These are phyloP conservation scores for Rutstroemia sp. DNA, from an alignment of 2,329 filamentous ascomycete species.

Conservation along the genomic window DNA sequence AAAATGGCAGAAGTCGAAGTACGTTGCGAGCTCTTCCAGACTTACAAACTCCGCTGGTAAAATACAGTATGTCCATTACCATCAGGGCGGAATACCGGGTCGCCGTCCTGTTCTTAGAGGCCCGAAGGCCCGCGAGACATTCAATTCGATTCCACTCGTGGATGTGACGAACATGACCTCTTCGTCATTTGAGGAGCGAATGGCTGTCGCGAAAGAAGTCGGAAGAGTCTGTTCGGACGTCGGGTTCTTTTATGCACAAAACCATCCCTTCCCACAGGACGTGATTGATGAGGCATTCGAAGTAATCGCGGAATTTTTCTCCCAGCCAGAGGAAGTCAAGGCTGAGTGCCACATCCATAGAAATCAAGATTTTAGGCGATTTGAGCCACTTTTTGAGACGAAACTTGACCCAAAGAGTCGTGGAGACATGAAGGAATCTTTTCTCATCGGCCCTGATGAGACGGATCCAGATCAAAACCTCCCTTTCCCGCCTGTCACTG, in stretches of 20 bases:
- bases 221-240: background rate
- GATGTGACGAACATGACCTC: background rate
- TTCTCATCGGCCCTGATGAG: background rate
- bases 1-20: background rate
- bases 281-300: background rate
- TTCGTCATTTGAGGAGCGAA: background rate
- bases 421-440: background rate
- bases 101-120: background rate
- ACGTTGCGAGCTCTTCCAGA: background rate
- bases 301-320: background rate
- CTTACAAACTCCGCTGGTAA: slow-evolving; percentile 6
- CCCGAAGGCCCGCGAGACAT: background rate
- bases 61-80: background rate
- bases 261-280: background rate
- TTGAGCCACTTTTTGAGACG: background rate
- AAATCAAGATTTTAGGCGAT: background rate
- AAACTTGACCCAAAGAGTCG: background rate
- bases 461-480: background rate
- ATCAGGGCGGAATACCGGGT: background rate
- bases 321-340: background rate
- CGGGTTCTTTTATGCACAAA: background rate
- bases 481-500: background rate
- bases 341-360: background rate
- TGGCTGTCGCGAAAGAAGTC: background rate
- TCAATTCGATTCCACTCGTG: background rate